phyloP scores from a whole-genome alignment of 257 asterid species.

The Ophiorrhiza pumila region DNA sequence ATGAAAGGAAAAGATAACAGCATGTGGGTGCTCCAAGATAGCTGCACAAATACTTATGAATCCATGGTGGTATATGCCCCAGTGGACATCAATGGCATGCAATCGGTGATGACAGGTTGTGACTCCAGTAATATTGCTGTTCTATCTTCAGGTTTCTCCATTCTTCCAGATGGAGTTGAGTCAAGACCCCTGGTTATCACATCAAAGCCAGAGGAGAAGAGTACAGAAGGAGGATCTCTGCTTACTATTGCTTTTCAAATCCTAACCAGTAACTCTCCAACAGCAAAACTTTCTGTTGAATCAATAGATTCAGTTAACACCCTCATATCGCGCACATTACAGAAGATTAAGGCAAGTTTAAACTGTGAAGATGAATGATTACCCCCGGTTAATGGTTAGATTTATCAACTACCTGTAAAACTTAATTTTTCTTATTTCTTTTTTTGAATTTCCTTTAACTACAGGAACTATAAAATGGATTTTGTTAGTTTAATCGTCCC shows the following conservation, averaged over 20 bases:
- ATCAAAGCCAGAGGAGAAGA: constrained; percentile 59
- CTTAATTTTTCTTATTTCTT: neutral
- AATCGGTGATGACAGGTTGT: constrained; percentile 73
- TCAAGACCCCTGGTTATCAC: constrained; percentile 59
- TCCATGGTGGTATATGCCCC: constrained; percentile 71
- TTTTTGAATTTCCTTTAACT: neutral
- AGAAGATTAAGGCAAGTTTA: constrained; percentile 60
- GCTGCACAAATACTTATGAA: constrained; percentile 56
- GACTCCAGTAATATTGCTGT: constrained; percentile 67
- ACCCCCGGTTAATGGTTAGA: neutral
- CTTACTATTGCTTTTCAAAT: constrained; percentile 67
- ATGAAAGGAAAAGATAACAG: constrained; percentile 40
- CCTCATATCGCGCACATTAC: constrained; percentile 59
- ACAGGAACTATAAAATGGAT: neutral
- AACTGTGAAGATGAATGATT: constrained; percentile 59
- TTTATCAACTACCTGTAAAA: neutral
- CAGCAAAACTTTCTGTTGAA: constrained; percentile 44
- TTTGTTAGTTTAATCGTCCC: constrained; percentile 11
- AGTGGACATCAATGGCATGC: constrained; percentile 61
- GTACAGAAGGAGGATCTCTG: constrained; percentile 72
- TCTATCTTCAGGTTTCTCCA: constrained; percentile 76
- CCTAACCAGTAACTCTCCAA: constrained; percentile 51
- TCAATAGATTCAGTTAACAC: constrained; percentile 59
- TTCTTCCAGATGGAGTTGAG: constrained; percentile 73
- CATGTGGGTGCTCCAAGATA: constrained; percentile 77